Evolutionary conservation across 768 basidiomycete species (phyloP), one percentile per base, ranked within the genome.

Genomic region (Auricularia sp.): DNA sequence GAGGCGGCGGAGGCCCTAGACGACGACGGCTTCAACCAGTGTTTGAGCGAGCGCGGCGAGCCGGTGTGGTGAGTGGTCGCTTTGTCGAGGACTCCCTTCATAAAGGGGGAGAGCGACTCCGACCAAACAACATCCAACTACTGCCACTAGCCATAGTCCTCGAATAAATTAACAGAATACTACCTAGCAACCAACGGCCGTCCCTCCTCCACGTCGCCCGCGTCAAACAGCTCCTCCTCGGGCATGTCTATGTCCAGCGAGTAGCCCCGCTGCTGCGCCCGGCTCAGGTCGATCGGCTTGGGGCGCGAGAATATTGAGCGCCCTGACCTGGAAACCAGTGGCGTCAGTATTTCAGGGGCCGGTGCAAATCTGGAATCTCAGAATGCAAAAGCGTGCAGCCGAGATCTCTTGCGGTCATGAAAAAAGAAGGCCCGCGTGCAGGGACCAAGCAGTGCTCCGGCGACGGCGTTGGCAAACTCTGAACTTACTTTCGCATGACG

Each of bases 291-390:
- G 68, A 94, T 94, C 2, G 90, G 90, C 69, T 87, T 93, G 18
- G 91, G 91, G 65, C 85, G 83, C 36, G 91, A 85, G 75, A 93
- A 94, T 74, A 94, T 92, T 3, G 90, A 92, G 71, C 92, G 90
- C 0, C 91, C 91, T 54, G 91, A 93, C 76, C 91, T 93, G 66
- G 3, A 62, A 51, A 59, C 14, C 29, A 63, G 1, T 8, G 33
- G 59, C 54, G 61, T 36, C 35, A 42, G 21, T 18, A 2, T 35
- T 13, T 63, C 61, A 62, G 61, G 14, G 18, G 34, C 39, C 18
- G 10, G 59, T 56, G 39, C 61, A n/a, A 37, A 33, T 35, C 64
- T 56, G 35, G 10, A 37, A 33, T 35, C 64, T 56, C 61, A 47
- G 56, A 3, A 63, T 18, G 61, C 18, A 65, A 13, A 29, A 39